phyloP scores from a whole-genome alignment of 2,329 filamentous ascomycete genomes.

The Coniochaeta pulveracea region DNA sequence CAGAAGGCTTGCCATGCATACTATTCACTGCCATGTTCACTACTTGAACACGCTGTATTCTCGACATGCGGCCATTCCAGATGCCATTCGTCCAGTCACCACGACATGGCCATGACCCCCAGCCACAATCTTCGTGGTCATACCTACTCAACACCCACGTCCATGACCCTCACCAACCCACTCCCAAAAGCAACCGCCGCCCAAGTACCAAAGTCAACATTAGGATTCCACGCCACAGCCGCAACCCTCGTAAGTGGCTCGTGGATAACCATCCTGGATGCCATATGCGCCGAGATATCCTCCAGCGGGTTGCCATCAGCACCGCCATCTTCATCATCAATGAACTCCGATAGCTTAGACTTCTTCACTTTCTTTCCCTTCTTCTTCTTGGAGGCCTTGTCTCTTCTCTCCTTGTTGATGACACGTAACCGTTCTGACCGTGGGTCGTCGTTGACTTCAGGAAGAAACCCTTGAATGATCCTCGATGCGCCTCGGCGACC shows the following conservation, averaged over 20 bases:
- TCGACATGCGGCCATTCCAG: background rate
- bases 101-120: constrained; percentile 7
- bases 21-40: background rate
- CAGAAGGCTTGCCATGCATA: background rate
- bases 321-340: constrained; percentile 9
- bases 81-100: background rate
- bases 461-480: constrained; percentile 38
- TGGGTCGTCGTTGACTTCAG: constrained; percentile 37
- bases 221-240: constrained; percentile 57
- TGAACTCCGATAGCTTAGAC: constrained; percentile 11
- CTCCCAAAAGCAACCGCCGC: constrained; percentile 55
- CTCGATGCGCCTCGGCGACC: constrained; percentile 32
- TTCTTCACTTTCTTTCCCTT: constrained; percentile 11
- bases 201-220: constrained; percentile 54
- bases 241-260: constrained; percentile 54
- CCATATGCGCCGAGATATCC: constrained; percentile 10
- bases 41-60: background rate
- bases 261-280: constrained; percentile 38
- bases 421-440: constrained; percentile 23
- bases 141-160: constrained; percentile 46
- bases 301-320: constrained; percentile 12
- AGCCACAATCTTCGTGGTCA: background rate
- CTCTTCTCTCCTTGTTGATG: constrained; percentile 20
- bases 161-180: constrained; percentile 55
- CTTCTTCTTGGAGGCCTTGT: constrained; percentile 23